Evolutionary conservation across 495 filamentous ascomycete species (phyloP).

Genomic region (Halenospora varia): DNA sequence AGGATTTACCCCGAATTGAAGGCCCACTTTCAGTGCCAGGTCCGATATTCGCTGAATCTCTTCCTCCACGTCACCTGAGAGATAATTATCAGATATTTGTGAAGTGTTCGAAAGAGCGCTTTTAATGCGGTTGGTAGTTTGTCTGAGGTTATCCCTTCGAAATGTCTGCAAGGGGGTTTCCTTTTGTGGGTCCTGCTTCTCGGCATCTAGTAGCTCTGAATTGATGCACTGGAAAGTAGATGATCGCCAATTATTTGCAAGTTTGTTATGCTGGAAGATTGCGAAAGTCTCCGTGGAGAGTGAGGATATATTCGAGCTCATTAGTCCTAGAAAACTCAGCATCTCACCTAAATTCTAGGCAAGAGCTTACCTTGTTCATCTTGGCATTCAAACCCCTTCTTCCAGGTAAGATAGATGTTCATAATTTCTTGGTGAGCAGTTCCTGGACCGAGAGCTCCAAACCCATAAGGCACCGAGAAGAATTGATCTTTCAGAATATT

Average conservation of each 20-base stretch:
- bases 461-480: slow-evolving; percentile 29
- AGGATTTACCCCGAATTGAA: slow-evolving; percentile 27
- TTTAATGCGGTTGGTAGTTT: background rate
- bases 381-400: background rate
- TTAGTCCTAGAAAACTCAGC: background rate
- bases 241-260: slow-evolving; percentile 29
- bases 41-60: slow-evolving; percentile 13
- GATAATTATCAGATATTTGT: background rate
- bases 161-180: slow-evolving; percentile 2
- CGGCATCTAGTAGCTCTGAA: slow-evolving; percentile 8
- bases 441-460: slow-evolving; percentile 26
- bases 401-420: slow-evolving; percentile 11
- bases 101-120: background rate
- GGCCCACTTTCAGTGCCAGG: slow-evolving; percentile 20
- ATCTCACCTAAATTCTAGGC: no score
- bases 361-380: no score
- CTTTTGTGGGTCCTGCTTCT: background rate
- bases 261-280: slow-evolving; percentile 16
- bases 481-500: slow-evolving; percentile 25
- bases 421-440: slow-evolving; percentile 9
- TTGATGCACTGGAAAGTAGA: slow-evolving; percentile 27
- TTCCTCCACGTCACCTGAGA: background rate
- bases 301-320: background rate
- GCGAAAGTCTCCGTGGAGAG: background rate
- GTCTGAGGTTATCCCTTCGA: background rate